These are phyloP conservation scores for Candida mesenterica DNA, from an alignment of 1,139 yeast genomes.

Conservation along the genomic window DNA sequence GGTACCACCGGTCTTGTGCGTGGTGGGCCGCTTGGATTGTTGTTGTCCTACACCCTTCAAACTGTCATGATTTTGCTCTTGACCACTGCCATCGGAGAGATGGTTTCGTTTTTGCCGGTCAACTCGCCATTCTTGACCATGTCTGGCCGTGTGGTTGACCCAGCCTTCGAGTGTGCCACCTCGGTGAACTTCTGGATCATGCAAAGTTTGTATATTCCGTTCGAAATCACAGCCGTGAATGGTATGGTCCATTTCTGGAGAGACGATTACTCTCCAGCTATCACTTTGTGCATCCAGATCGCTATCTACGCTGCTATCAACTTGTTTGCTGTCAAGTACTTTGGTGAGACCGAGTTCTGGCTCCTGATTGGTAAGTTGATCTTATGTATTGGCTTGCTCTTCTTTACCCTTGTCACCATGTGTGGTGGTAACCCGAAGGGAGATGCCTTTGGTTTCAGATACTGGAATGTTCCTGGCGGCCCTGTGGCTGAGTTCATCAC, in stretches of 20 bases:
- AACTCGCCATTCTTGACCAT: conserved; percentile 59
- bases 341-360: conserved; percentile 85
- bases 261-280: conserved; percentile 68
- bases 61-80: conserved; percentile 53
- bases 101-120: conserved; percentile 77
- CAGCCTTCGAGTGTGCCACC: conserved; percentile 73
- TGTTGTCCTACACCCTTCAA: conserved; percentile 44
- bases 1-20: conserved; percentile 40
- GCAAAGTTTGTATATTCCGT: conserved; percentile 75
- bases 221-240: conserved; percentile 78
- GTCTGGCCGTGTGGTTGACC: conserved; percentile 59
- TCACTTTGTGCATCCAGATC: conserved; percentile 61
- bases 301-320: conserved; percentile 62
- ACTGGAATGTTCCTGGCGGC: conserved; percentile 52
- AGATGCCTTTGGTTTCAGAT: conserved; percentile 65
- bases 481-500: conserved; percentile 55
- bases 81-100: conserved; percentile 75
- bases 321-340: conserved; percentile 66
- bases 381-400: conserved; percentile 66
- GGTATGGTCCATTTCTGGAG: conserved; percentile 79
- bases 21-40: conserved; percentile 50
- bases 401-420: conserved; percentile 77
- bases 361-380: conserved; percentile 70
- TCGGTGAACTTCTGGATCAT: conserved; percentile 81
- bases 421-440: conserved; percentile 76